Evolutionary conservation across 768 basidiomycete genomes (phyloP).

Genomic region (Mrakia blollopis): DNA sequence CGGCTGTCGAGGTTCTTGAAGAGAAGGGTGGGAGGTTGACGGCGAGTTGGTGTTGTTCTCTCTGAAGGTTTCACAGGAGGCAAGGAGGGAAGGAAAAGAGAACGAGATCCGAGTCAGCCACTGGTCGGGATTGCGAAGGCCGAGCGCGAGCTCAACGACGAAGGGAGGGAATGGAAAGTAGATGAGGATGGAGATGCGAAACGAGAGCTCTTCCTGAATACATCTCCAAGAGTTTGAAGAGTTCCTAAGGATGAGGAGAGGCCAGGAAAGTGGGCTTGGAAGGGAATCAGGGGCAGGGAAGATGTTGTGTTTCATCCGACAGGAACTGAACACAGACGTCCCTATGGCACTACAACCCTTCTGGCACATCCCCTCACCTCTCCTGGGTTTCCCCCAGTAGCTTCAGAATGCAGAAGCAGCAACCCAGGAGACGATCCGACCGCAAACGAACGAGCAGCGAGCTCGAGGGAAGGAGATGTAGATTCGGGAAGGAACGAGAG

Average conservation of each 20-base stretch:
- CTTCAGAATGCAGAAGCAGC: neutral
- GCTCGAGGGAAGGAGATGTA: neutral
- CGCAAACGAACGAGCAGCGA: neutral
- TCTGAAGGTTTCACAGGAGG: neutral
- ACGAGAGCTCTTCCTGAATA: neutral
- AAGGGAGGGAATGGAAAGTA: neutral
- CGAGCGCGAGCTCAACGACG: neutral
- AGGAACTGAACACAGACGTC: neutral
- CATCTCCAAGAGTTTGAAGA: neutral
- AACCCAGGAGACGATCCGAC: neutral
- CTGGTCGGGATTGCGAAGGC: neutral
- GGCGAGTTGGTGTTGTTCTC: neutral
- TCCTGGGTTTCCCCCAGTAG: neutral
- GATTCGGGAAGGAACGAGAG: neutral
- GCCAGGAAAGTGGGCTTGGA: neutral
- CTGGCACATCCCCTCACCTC: neutral
- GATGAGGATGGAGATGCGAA: neutral
- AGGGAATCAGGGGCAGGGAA: neutral
- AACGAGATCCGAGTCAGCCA: conserved; percentile 10
- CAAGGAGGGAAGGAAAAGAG: neutral
- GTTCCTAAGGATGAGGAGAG: neutral
- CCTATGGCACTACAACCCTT: neutral
- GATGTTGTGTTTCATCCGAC: neutral
- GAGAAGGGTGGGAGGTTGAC: neutral
- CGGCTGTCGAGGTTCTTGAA: neutral